A percentile compares a stretch with the other conserved stretches of the same genome.
Conservation (phyloP, 768 basidiomycete genomes). For the Melanogaster broomeanus region DNA sequence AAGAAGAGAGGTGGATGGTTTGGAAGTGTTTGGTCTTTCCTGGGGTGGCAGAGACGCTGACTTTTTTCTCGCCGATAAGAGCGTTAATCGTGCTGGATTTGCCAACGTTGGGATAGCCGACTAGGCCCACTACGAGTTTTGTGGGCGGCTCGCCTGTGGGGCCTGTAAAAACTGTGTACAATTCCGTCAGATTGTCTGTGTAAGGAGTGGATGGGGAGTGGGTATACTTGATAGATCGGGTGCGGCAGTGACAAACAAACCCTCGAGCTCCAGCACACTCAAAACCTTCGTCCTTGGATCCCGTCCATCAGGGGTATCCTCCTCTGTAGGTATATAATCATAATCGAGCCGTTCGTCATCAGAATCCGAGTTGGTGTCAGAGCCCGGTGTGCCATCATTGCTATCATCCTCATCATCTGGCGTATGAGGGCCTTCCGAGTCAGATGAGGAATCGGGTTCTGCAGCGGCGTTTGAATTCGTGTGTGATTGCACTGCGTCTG, state of each 20-base stretch:
- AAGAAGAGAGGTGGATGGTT: slow-evolving; percentile 90
- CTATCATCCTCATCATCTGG: slow-evolving; percentile 32
- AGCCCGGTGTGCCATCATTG: slow-evolving; percentile 23
- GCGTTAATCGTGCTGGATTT: slow-evolving; percentile 99
- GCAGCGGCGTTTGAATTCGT: neutral
- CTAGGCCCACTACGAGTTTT: slow-evolving; percentile 83
- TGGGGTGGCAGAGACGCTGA: slow-evolving; percentile 96
- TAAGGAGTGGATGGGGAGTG: neutral
- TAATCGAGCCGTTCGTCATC: slow-evolving; percentile 45
- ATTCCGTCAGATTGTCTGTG: slow-evolving; percentile 2
- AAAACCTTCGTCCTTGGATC: slow-evolving; percentile 78
- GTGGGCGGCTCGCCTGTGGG: slow-evolving; percentile 54
- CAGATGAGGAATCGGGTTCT: slow-evolving; percentile 31
- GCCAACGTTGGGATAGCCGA: slow-evolving; percentile 98
- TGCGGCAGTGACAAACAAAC: slow-evolving; percentile 69
- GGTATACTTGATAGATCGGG: slow-evolving; percentile 67
- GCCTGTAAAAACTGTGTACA: slow-evolving; percentile 60
- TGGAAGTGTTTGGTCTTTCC: slow-evolving; percentile 99
- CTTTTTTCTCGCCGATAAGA: slow-evolving; percentile 93
- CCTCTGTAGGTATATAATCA: slow-evolving; percentile 55
- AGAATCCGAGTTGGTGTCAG: slow-evolving; percentile 31
- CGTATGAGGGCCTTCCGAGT: slow-evolving; percentile 30
- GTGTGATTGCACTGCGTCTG: neutral
- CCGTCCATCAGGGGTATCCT: slow-evolving; percentile 48
- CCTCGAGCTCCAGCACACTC: slow-evolving; percentile 86